Base-by-base conservation (phyloP, 2,329 filamentous ascomycete genomes). In the Sarocladium strictum region DNA sequence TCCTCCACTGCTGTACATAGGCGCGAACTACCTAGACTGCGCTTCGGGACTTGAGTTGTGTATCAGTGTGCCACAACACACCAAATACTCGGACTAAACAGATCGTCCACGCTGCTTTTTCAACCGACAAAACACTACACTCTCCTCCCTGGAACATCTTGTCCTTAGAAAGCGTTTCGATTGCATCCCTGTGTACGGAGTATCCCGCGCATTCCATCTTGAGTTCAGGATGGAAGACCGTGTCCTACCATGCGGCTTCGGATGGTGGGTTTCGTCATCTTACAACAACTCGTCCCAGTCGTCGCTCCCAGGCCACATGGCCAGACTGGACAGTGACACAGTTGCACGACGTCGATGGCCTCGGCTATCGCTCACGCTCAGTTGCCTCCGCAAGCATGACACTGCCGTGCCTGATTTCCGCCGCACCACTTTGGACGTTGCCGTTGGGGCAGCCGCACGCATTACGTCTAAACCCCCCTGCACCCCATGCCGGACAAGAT, bases 241-340 rank as follows among this genome's bases (percentile, higher is more conserved):
- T 47, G 43, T n/a, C 43, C 23, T 15, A 27, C 27, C 43, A 27
- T n/a, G 23, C 43, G 43, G 15, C n/a, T 23, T n/a, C n/a, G n/a
- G n/a, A n/a, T n/a, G n/a, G n/a, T n/a, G n/a, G n/a, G n/a, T 23
- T 47, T 10, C 24, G 23, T 47, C 24, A 5, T n/a, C 10, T 27
- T 27, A 62, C 12, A 58, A 12, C 54, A 61, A 27, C 52, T 62
- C 59, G 53, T 61, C 59, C 59, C 58, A 57, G 50, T 60, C 60
- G 58, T 58, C 58, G 23, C 43, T 51, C 15, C 11, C 29, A 21
- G 47, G 47, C 26, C 26, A 51, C 29, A 23, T 11, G 5, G 29
- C 47, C 27, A 51, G 47, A 15, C 47, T 51, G n/a, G 47, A 51
- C n/a, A 51, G 17, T 51, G 47, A 51, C 17, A 51, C 47, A 51